Evolutionary conservation across 2,329 filamentous ascomycete genomes (phyloP).

Genomic region (Exophiala oligosperma): DNA sequence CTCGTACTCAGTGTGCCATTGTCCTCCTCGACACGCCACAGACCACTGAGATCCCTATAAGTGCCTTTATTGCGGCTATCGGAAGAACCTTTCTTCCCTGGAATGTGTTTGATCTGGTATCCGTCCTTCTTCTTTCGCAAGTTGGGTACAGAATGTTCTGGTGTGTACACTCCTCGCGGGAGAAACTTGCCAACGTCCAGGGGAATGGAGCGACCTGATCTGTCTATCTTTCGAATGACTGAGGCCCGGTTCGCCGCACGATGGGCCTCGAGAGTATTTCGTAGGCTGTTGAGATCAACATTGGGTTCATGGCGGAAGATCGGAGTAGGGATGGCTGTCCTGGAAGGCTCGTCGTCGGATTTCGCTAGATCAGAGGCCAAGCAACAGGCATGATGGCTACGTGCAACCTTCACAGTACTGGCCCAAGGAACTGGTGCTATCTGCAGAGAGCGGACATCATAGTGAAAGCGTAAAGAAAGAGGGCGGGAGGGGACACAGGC

Average conservation of each 20-base stretch:
- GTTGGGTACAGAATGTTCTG: neutral
- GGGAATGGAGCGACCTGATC: neutral
- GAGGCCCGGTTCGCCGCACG: constrained; percentile 34
- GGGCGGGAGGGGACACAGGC: constrained; percentile 2
- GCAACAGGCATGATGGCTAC: neutral
- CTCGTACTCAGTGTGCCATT: neutral
- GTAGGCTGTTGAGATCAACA: constrained; percentile 33
- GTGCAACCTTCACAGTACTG: neutral
- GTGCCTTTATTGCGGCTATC: constrained; percentile 13
- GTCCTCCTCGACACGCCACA: constrained; percentile 19
- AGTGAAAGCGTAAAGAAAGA: neutral
- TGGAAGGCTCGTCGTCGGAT: neutral
- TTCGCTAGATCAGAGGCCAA: neutral
- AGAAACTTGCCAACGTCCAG: neutral
- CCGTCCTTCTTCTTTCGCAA: neutral
- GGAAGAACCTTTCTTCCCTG: neutral
- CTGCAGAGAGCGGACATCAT: constrained; percentile 1
- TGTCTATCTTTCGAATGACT: constrained; percentile 28
- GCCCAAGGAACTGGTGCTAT: neutral
- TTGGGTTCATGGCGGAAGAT: constrained; percentile 12
- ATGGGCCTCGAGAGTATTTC: constrained; percentile 38
- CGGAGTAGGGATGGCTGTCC: neutral
- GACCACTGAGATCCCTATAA: constrained; percentile 7
- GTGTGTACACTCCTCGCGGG: neutral
- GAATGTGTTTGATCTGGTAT: neutral